Evolutionary conservation across 1,139 yeast species (phyloP).

Genomic region (Geotrichum klebahnii): DNA sequence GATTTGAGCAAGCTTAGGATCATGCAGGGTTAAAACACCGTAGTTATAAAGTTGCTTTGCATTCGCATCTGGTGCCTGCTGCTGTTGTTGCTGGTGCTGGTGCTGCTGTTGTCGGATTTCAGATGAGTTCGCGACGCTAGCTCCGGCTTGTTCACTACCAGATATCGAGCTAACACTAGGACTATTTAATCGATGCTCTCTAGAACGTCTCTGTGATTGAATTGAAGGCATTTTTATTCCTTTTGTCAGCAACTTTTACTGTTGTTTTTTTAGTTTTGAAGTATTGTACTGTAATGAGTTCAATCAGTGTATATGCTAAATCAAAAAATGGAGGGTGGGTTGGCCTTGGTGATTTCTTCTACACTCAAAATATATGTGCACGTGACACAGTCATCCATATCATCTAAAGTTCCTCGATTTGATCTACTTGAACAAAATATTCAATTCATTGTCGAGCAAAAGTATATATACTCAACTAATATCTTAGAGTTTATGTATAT

Average conservation of each 20-base stretch:
- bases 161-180: background rate
- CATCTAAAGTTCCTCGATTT: background rate
- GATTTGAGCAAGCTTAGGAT: slow-evolving; percentile 71
- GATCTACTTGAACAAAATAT: background rate
- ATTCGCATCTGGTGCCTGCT: slow-evolving; percentile 22
- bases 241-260: too few relatives aligned
- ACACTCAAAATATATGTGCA: background rate
- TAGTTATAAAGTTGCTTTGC: slow-evolving; percentile 49
- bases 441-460: too few relatives aligned
- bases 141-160: background rate
- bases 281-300: too few relatives aligned
- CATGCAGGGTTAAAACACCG: slow-evolving; percentile 79
- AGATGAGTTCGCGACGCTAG: slow-evolving; percentile 18
- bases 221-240: slow-evolving; percentile 5
- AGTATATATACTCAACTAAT: too few relatives aligned
- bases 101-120: slow-evolving; percentile 13
- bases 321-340: too few relatives aligned
- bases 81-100: slow-evolving; percentile 11
- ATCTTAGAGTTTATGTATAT: too few relatives aligned
- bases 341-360: too few relatives aligned
- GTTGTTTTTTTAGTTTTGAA: too few relatives aligned
- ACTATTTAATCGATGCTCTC: background rate
- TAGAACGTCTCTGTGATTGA: slow-evolving; percentile 6
- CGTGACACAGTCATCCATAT: background rate
- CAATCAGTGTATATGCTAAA: too few relatives aligned